Conservation (phyloP, 352 stramenopile species). For the Pythium dissimile region DNA sequence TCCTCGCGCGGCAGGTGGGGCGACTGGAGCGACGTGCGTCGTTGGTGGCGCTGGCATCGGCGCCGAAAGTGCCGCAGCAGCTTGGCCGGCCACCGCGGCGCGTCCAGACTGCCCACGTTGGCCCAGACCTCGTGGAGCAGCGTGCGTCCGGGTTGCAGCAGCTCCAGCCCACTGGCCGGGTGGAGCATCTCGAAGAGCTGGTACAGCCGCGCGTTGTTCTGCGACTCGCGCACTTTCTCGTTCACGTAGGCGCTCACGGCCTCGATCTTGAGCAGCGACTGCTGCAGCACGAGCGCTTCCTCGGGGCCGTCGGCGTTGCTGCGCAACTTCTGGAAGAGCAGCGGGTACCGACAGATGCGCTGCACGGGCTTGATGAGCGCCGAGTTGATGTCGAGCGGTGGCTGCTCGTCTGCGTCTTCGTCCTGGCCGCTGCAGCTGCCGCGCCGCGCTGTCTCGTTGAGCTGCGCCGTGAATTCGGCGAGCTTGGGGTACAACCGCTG, state of each 20-base stretch:
- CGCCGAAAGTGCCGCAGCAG: slow-evolving; percentile 19
- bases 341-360: slow-evolving; percentile 62
- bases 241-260: slow-evolving; percentile 55
- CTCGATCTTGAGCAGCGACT: slow-evolving; percentile 43
- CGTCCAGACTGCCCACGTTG: slow-evolving; percentile 30
- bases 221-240: slow-evolving; percentile 53
- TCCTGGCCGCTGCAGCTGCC: slow-evolving; percentile 10
- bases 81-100: slow-evolving; percentile 23
- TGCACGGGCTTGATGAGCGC: slow-evolving; percentile 74
- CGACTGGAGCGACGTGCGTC: neutral
- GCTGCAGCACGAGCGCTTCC: slow-evolving; percentile 30
- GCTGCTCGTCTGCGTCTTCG: neutral
- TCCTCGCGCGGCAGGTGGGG: slow-evolving; percentile 5
- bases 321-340: slow-evolving; percentile 51
- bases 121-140: slow-evolving; percentile 40
- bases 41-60: neutral
- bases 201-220: slow-evolving; percentile 56
- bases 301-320: slow-evolving; percentile 29
- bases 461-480: slow-evolving; percentile 25
- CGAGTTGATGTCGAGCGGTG: slow-evolving; percentile 41
- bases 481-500: slow-evolving; percentile 22
- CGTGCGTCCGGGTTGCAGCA: slow-evolving; percentile 47
- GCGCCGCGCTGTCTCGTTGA: slow-evolving; percentile 16
- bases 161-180: slow-evolving; percentile 24
- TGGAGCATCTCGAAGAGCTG: slow-evolving; percentile 41